Percentiles rank a stretch among this genome's conserved stretches.
Evolutionary conservation across 176 grass and related monocot species (phyloP).

Genomic region (Pontederia crassipes): DNA sequence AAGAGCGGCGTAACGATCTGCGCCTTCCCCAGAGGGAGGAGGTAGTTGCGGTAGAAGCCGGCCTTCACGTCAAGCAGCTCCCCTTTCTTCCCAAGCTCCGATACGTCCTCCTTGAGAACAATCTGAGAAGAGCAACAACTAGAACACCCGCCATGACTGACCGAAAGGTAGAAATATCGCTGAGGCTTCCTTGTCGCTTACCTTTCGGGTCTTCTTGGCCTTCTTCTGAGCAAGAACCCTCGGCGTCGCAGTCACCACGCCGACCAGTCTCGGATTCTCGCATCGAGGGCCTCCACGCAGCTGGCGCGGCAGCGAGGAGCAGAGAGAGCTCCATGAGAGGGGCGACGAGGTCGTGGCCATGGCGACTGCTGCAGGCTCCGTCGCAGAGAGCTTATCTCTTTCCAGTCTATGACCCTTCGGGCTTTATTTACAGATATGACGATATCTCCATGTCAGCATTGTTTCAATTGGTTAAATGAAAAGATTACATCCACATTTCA

Average conservation of each 20-base stretch:
- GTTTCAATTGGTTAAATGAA: too few relatives aligned
- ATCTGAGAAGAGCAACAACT: slow-evolving; percentile 24
- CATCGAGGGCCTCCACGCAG: neutral
- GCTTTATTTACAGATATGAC: too few relatives aligned
- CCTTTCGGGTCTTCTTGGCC: slow-evolving; percentile 68
- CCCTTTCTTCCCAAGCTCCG: slow-evolving; percentile 56
- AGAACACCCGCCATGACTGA: neutral
- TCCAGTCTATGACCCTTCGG: too few relatives aligned
- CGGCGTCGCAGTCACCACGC: slow-evolving; percentile 5
- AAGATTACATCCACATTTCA: too few relatives aligned
- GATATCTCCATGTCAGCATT: too few relatives aligned
- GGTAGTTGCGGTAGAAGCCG: slow-evolving; percentile 87
- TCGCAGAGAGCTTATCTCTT: too few relatives aligned
- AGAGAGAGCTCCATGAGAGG: slow-evolving; percentile 26
- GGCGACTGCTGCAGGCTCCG: neutral
- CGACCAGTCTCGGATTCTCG: neutral
- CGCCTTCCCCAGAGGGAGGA: slow-evolving; percentile 74
- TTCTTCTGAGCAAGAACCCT: slow-evolving; percentile 55
- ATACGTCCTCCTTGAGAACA: slow-evolving; percentile 62
- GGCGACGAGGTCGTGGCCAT: slow-evolving; percentile 44
- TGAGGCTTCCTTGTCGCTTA: neutral
- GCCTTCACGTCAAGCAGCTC: slow-evolving; percentile 67
- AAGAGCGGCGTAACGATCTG: slow-evolving; percentile 53
- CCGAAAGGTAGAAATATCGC: neutral
- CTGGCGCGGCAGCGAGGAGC: slow-evolving; percentile 4